Percentiles rank a stretch among this genome's conserved stretches.
These are phyloP conservation scores for Trametes maxima DNA, from an alignment of 768 basidiomycete species.

Conservation along the genomic window DNA sequence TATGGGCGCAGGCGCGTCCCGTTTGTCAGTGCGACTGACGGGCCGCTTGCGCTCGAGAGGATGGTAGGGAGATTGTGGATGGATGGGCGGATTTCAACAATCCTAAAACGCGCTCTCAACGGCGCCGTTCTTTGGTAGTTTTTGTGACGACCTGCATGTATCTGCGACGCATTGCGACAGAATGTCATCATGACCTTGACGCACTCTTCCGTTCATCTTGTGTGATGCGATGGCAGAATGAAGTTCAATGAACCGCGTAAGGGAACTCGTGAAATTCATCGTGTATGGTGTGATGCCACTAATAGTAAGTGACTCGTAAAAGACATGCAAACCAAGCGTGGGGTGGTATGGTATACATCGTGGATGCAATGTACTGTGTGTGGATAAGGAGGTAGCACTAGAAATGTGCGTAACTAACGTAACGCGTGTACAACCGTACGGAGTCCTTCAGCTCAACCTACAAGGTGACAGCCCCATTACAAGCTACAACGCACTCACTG, in stretches of 20 bases:
- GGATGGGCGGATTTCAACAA: slow-evolving; percentile 75
- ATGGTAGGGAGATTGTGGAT: slow-evolving; percentile 11
- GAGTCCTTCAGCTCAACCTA: neutral
- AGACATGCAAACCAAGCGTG: neutral
- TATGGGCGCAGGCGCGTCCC: neutral
- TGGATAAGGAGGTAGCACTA: neutral
- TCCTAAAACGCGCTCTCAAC: slow-evolving; percentile 44
- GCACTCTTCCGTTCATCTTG: too few relatives aligned
- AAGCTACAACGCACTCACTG: neutral
- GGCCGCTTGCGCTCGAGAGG: slow-evolving; percentile 3
- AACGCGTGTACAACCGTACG: neutral
- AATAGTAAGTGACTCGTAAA: neutral
- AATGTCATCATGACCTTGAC: slow-evolving; percentile 8
- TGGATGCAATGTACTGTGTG: neutral
- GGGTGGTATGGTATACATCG: neutral
- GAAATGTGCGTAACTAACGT: neutral
- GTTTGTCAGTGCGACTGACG: slow-evolving; percentile 1
- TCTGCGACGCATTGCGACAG: slow-evolving; percentile 5
- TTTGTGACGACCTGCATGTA: slow-evolving; percentile 16
- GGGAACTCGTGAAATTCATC: too few relatives aligned
- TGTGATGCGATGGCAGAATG: too few relatives aligned
- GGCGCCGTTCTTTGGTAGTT: slow-evolving; percentile 18
- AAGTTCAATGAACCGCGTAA: too few relatives aligned
- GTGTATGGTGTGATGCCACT: too few relatives aligned
- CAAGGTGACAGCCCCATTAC: neutral